These are phyloP conservation scores for Penstemon davidsonii DNA, from an alignment of 257 asterid species.

Conservation along the genomic window DNA sequence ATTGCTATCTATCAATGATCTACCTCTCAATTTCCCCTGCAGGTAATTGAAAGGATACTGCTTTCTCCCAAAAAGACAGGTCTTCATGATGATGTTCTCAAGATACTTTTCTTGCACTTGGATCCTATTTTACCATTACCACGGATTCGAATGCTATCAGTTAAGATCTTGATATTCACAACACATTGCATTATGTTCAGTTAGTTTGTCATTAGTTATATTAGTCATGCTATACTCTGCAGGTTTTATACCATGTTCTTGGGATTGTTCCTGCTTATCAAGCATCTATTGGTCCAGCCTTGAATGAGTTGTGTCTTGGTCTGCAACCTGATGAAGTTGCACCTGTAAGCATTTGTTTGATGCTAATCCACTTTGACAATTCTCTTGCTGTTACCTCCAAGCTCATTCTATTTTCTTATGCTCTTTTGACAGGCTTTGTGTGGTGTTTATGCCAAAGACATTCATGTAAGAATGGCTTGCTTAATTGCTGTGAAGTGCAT, in stretches of 20 bases:
- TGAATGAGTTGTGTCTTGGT: constrained; percentile 97
- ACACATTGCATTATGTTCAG: constrained; percentile 9
- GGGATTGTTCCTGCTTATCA: constrained; percentile 94
- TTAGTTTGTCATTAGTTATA: constrained; percentile 22
- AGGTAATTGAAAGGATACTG: constrained; percentile 88
- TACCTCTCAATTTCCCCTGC: constrained; percentile 27
- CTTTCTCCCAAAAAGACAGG: constrained; percentile 83
- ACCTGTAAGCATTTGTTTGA: constrained; percentile 54
- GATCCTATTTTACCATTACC: constrained; percentile 95
- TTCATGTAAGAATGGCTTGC: constrained; percentile 93
- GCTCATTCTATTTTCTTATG: constrained; percentile 26
- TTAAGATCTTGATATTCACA: constrained; percentile 37
- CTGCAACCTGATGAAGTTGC: constrained; percentile 92
- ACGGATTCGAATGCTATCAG: constrained; percentile 91
- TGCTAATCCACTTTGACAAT: constrained; percentile 25
- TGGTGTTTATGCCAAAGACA: constrained; percentile 92
- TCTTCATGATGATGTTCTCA: constrained; percentile 86
- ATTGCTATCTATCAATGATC: constrained; percentile 11
- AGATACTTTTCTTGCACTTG: constrained; percentile 87
- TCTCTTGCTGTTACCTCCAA: constrained; percentile 16
- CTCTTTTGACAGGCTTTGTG: constrained; percentile 63
- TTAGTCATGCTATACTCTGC: constrained; percentile 38
- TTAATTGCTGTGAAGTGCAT: constrained; percentile 92
- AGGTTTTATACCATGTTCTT: constrained; percentile 93
- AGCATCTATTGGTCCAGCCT: constrained; percentile 73